Evolutionary conservation across 179 eudicot genomes (phyloP), one percentile per base, ranked within the genome.

Genomic region (Gypsophila paniculata): DNA sequence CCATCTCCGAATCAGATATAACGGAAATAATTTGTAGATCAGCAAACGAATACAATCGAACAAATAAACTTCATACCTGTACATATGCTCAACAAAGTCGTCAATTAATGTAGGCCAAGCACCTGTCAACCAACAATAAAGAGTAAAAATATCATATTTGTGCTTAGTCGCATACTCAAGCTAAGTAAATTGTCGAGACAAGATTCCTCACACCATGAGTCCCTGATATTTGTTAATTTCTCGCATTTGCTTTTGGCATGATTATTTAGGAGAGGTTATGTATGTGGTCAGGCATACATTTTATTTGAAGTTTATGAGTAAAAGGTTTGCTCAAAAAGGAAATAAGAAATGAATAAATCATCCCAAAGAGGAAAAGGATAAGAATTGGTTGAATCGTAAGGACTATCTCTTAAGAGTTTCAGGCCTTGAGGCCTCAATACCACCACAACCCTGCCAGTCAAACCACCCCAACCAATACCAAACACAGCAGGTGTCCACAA

Each of bases 21-120:
- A 29, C 34, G 4, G 34, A 29, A 29, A 29, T 29, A 29, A 1
- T 29, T 29, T 4, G 4, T 29, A 29, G 34, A 29, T 29, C 34
- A 1, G 1, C 6, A 42, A 42, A 69, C 3, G 62, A 57, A 79
- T 10, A 58, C 10, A 19, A 38, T 14, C 1, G 21, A 68, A 19
- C 65, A 38, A 25, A 19, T 60, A 54, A 65, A 80, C 61, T 62
- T 48, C 79, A 61, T 61, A 91, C 97, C 98, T 93, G 82, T 93
- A 93, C 96, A 93, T 93, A 81, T 93, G 89, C 81, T 91, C 97
- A 44, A 91, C 98, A 72, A 93, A 93, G 74, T 93, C 98, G 77
- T 93, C 98, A 52, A 93, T 85, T 64, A 93, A 74, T 68, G 89
- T 82, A 13, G 98, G 98, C 98, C 98, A 93, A 69, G 98, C 96